phyloP scores from a whole-genome alignment of 768 basidiomycete species.

The Calvatia gigantea region DNA sequence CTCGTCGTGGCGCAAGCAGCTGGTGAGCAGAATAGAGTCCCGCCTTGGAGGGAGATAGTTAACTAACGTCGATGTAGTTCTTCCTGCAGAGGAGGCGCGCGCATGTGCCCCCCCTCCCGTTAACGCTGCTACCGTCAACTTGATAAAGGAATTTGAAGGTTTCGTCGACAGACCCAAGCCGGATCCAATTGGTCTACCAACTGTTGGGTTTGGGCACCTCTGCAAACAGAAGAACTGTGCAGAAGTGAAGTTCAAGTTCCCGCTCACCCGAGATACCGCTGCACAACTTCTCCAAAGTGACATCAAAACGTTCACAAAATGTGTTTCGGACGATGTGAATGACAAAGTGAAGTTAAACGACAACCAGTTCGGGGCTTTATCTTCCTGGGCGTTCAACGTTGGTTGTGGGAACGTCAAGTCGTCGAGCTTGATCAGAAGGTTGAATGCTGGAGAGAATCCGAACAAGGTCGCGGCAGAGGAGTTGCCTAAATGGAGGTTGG shows the following conservation, averaged over 20 bases:
- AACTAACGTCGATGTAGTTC: too few species aligned
- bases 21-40: too few species aligned
- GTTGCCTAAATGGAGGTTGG: slow-evolving; percentile 29
- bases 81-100: too few species aligned
- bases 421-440: slow-evolving; percentile 27
- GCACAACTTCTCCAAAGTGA: slow-evolving; percentile 26
- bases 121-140: slow-evolving; percentile 24
- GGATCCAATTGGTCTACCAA: slow-evolving; percentile 31
- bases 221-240: slow-evolving; percentile 19
- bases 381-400: slow-evolving; percentile 29
- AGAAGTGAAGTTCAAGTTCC: slow-evolving; percentile 27
- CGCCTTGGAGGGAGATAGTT: too few species aligned
- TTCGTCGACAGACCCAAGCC: slow-evolving; percentile 28
- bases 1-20: too few species aligned
- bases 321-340: slow-evolving; percentile 25
- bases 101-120: slow-evolving; percentile 21
- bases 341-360: slow-evolving; percentile 28
- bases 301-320: slow-evolving; percentile 24
- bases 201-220: slow-evolving; percentile 32
- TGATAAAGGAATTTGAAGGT: slow-evolving; percentile 30
- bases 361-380: slow-evolving; percentile 34
- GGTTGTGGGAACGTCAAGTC: slow-evolving; percentile 26
- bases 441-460: slow-evolving; percentile 32
- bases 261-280: slow-evolving; percentile 23
- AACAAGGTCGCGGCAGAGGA: slow-evolving; percentile 34